A percentile compares a stretch with the other conserved stretches of the same genome.
phyloP scores from a whole-genome alignment of 495 filamentous ascomycete species.

The Neohortaea acidophila region DNA sequence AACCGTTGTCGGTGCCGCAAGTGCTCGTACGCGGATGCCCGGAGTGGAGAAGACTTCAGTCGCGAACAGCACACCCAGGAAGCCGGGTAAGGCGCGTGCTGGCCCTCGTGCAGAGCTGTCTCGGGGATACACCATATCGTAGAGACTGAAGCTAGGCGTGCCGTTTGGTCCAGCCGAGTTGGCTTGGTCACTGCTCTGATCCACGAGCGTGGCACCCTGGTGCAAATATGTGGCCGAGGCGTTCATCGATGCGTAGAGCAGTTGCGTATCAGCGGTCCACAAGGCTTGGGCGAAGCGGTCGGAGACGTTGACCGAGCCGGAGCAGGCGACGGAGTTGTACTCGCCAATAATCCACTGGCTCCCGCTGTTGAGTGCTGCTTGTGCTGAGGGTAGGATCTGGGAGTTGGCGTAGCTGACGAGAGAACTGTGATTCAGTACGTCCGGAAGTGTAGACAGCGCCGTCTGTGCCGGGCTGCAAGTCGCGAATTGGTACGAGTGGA shows the following conservation, averaged over 20 bases:
- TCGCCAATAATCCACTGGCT: slow-evolving; percentile 6
- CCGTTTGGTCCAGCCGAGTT: slow-evolving; percentile 2
- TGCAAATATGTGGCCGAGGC: background rate
- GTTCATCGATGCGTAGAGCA: slow-evolving; percentile 3
- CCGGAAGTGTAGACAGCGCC: background rate
- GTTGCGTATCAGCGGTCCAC: slow-evolving; percentile 2
- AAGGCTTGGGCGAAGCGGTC: slow-evolving; percentile 5
- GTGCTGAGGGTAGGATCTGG: slow-evolving; percentile 1
- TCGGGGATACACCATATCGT: slow-evolving; percentile 1
- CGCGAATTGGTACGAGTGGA: slow-evolving; percentile 3
- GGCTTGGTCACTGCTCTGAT: slow-evolving; percentile 3
- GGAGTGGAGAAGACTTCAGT: slow-evolving; percentile 2
- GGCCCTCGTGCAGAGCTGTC: background rate
- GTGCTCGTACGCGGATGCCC: background rate
- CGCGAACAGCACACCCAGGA: slow-evolving; percentile 1
- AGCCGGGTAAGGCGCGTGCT: slow-evolving; percentile 1
- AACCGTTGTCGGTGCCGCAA: background rate
- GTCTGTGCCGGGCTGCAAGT: slow-evolving; percentile 2
- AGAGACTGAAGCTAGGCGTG: background rate
- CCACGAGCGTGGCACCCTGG: slow-evolving; percentile 4
- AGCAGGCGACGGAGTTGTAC: slow-evolving; percentile 5
- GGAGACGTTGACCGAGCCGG: slow-evolving; percentile 4
- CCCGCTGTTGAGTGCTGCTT: slow-evolving; percentile 2
- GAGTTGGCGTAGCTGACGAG: background rate
- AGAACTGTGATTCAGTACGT: slow-evolving; percentile 3